A percentile compares a stretch with the other conserved stretches of the same genome.
Evolutionary conservation across 164 flowering plant species (phyloP).

Genomic region (Sextonia rubra): DNA sequence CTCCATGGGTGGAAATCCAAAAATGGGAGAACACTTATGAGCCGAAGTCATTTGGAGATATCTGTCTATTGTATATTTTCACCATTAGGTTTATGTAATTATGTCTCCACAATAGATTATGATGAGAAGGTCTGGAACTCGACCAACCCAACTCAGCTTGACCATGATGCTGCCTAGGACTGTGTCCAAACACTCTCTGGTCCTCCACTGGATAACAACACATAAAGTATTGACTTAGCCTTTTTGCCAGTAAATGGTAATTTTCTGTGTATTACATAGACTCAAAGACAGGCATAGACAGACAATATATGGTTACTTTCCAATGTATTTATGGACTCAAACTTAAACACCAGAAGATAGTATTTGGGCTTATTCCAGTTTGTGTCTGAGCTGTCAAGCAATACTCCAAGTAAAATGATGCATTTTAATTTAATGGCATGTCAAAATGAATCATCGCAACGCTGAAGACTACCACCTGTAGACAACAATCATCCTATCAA

Average conservation of each 20-base stretch:
- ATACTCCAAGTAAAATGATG: not conserved
- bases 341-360: not conserved
- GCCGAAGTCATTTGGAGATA: too few species aligned
- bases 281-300: not conserved
- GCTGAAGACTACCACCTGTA: constrained; percentile 54
- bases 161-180: too few species aligned
- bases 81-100: too few species aligned
- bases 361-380: not conserved
- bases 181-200: too few species aligned
- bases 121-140: too few species aligned
- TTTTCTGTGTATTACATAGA: too few species aligned
- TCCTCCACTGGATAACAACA: too few species aligned
- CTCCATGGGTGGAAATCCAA: not conserved
- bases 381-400: not conserved
- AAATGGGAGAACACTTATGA: not conserved
- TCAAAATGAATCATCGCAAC: not conserved
- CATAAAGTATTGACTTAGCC: too few species aligned
- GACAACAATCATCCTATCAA: constrained; percentile 89
- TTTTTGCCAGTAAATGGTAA: too few species aligned
- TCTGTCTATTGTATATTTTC: too few species aligned
- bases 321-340: not conserved
- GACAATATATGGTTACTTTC: not conserved
- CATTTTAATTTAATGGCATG: not conserved
- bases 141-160: too few species aligned
- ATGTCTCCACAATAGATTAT: too few species aligned